phyloP scores from a whole-genome alignment of 208 protist species.

The Acanthamoeba lugdunensis region DNA sequence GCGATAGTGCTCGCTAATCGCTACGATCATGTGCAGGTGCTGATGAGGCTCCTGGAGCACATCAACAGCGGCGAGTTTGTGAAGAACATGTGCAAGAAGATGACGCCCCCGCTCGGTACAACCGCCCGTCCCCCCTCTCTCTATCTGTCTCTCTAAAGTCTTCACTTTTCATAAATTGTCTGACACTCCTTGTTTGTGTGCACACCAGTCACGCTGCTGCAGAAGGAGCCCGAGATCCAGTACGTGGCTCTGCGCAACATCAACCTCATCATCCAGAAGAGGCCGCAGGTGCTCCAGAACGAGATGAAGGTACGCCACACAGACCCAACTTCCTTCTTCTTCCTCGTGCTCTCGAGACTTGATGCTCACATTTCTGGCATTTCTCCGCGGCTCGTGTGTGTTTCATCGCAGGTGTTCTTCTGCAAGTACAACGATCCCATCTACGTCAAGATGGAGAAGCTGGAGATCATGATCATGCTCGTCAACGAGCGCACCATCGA shows the following conservation, averaged over 20 bases:
- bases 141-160: background rate
- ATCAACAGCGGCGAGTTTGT: constrained; percentile 84
- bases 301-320: constrained; percentile 86
- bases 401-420: constrained; percentile 91
- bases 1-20: too few species aligned
- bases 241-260: constrained; percentile 98
- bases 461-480: constrained; percentile 96
- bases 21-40: constrained; percentile 3
- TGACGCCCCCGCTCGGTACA: constrained; percentile 94
- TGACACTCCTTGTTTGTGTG: background rate
- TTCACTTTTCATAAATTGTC: background rate
- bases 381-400: background rate
- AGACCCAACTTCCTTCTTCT: too few species aligned
- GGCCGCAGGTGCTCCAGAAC: constrained; percentile 90
- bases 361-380: background rate
- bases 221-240: constrained; percentile 95
- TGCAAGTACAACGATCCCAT: constrained; percentile 98
- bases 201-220: constrained; percentile 85
- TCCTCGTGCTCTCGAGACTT: too few species aligned
- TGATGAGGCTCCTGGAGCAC: constrained; percentile 87
- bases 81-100: constrained; percentile 88
- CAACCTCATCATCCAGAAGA: constrained; percentile 96
- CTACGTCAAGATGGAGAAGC: constrained; percentile 98
- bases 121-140: background rate
- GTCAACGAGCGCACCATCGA: constrained; percentile 92